Conservation (phyloP, 1,284 basidiomycete species). For the Boletus nobilissimus region DNA sequence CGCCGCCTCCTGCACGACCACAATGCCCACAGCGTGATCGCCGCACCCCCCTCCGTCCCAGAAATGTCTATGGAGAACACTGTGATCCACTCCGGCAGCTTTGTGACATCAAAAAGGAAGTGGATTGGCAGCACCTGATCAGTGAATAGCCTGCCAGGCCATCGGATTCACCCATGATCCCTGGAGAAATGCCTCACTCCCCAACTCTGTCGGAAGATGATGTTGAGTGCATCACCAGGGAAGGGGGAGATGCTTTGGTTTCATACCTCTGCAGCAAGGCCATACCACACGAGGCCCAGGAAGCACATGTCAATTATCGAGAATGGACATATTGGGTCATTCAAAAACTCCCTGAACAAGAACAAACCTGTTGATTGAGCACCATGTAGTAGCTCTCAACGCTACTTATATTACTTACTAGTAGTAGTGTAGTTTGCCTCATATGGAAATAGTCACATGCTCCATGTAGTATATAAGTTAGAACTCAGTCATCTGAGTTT, state of each 20-base stretch:
- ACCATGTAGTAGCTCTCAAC: too few relatives aligned
- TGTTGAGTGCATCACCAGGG: background rate
- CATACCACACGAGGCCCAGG: background rate
- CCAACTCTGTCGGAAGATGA: background rate
- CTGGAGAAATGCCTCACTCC: background rate
- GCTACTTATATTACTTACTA: too few relatives aligned
- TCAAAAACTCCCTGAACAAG: background rate
- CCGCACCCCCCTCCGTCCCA: too few relatives aligned
- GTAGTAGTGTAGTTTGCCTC: too few relatives aligned
- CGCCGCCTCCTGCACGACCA: too few relatives aligned
- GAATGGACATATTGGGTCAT: background rate
- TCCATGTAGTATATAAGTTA: too few relatives aligned
- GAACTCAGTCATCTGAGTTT: too few relatives aligned
- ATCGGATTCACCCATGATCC: background rate
- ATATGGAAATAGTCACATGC: too few relatives aligned
- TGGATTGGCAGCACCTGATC: too few relatives aligned
- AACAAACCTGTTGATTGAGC: too few relatives aligned
- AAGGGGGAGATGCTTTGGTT: background rate
- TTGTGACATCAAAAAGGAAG: background rate
- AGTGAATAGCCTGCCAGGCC: background rate
- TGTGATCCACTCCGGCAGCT: background rate
- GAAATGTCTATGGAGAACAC: too few relatives aligned
- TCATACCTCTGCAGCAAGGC: background rate
- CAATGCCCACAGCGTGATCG: too few relatives aligned
- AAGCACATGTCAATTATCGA: background rate